phyloP scores from a whole-genome alignment of 768 basidiomycete species.

The Boletellus ananas region DNA sequence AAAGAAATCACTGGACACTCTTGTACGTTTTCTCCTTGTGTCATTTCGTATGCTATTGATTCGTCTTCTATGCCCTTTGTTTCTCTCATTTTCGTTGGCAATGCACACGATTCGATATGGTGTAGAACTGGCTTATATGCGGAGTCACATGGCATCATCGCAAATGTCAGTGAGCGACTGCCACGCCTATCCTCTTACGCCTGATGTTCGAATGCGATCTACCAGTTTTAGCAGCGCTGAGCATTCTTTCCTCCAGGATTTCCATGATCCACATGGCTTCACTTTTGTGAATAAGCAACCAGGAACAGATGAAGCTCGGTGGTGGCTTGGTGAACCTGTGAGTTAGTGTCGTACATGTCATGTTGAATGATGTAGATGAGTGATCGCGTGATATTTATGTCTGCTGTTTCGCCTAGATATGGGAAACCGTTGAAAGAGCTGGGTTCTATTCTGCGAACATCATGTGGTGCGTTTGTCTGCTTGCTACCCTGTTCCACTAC shows the following conservation, averaged over 20 bases:
- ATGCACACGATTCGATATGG: background rate
- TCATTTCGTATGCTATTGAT: background rate
- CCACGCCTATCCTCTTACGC: background rate
- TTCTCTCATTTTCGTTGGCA: no score
- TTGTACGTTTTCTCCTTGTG: conserved; percentile 48
- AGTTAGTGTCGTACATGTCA: conserved; percentile 12
- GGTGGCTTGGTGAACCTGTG: conserved; percentile 91
- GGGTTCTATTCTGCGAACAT: conserved; percentile 73
- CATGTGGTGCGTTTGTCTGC: conserved; percentile 66
- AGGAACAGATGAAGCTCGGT: conserved; percentile 55
- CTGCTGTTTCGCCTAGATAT: conserved; percentile 51
- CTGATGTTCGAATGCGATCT: background rate
- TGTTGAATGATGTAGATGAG: background rate
- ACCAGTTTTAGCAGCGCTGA: background rate
- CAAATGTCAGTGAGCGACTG: conserved; percentile 53
- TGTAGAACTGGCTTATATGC: conserved; percentile 80
- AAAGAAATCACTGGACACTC: conserved; percentile 83
- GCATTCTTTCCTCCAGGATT: conserved; percentile 50
- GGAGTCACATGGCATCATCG: conserved; percentile 85
- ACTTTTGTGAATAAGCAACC: conserved; percentile 66
- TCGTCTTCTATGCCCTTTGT: background rate
- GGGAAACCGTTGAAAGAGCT: conserved; percentile 80
- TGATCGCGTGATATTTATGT: background rate
- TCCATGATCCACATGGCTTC: conserved; percentile 65
- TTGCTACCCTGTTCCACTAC: background rate